phyloP scores from a whole-genome alignment of 805 yeast genomes.

The Diddensiella caesifluorescens region DNA sequence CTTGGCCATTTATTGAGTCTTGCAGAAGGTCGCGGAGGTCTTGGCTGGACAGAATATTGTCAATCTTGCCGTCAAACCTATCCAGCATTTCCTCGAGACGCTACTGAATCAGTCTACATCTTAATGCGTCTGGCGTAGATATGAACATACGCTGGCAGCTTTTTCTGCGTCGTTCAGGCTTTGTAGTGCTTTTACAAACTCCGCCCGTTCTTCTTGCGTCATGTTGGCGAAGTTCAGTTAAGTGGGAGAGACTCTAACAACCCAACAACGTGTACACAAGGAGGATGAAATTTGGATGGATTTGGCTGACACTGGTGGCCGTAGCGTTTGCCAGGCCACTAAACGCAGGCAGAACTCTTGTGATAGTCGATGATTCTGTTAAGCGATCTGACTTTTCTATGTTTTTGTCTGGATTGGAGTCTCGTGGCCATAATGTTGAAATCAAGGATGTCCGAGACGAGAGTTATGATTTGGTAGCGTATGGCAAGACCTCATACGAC shows the following conservation, averaged over 20 bases:
- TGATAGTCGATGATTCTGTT: conserved; percentile 27
- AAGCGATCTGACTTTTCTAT: conserved; percentile 14
- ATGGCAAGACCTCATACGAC: conserved; percentile 45
- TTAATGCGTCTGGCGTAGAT: no score
- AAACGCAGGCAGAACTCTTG: conserved; percentile 26
- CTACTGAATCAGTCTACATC: conserved; percentile 24
- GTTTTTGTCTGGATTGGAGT: conserved; percentile 24
- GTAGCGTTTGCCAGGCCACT: conserved; percentile 14
- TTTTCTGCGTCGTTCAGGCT: conserved; percentile 63
- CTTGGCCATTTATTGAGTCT: no score
- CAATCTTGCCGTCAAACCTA: conserved; percentile 58
- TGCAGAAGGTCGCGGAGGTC: conserved; percentile 35
- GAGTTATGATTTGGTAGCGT: conserved; percentile 34
- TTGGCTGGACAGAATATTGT: conserved; percentile 37
- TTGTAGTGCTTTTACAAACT: conserved; percentile 52
- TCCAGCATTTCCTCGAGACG: conserved; percentile 61
- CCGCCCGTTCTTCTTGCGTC: conserved; percentile 19
- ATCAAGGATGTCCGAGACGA: conserved; percentile 30
- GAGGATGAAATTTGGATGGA: background rate
- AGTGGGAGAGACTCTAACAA: background rate
- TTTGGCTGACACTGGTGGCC: conserved; percentile 2
- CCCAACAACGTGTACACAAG: background rate
- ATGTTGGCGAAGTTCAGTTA: background rate
- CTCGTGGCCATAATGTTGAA: conserved; percentile 35
- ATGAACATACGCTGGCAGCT: conserved; percentile 45